A percentile compares a stretch with the other conserved stretches of the same genome.
Evolutionary conservation across 768 basidiomycete species (phyloP).

Genomic region (Podaxis rugospora): DNA sequence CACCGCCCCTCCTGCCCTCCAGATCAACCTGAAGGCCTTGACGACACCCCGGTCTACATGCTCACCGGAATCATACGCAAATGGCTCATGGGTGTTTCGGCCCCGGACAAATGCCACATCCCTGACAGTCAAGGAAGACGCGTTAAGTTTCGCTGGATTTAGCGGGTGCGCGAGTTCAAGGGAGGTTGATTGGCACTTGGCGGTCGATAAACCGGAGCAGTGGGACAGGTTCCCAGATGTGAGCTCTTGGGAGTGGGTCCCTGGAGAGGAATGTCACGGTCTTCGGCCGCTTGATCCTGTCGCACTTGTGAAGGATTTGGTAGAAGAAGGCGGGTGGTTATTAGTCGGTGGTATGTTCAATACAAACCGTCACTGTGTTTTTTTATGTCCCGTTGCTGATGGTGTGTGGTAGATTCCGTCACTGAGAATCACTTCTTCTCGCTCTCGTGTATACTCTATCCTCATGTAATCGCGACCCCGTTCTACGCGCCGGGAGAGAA

Average conservation of each 20-base stretch:
- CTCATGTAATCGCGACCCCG: conserved; percentile 63
- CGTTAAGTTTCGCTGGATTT: conserved; percentile 49
- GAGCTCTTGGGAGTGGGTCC: conserved; percentile 50
- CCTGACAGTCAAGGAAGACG: conserved; percentile 37
- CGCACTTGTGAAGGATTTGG: conserved; percentile 49
- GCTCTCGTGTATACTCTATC: conserved; percentile 59
- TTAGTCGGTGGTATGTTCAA: conserved; percentile 48
- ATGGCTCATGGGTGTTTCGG: conserved; percentile 37
- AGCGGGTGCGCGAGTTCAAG: conserved; percentile 59
- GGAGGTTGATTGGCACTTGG: conserved; percentile 64
- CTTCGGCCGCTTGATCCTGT: conserved; percentile 36
- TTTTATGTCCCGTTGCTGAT: neutral
- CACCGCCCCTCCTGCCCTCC: conserved; percentile 12
- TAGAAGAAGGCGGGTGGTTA: conserved; percentile 69
- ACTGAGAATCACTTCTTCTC: conserved; percentile 76
- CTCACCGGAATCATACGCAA: conserved; percentile 28
- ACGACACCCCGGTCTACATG: conserved; percentile 15
- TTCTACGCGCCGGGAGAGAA: conserved; percentile 48
- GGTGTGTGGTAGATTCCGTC: conserved; percentile 46
- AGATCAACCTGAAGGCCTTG: neutral
- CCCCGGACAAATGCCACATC: conserved; percentile 26
- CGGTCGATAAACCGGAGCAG: conserved; percentile 39
- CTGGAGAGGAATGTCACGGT: conserved; percentile 37
- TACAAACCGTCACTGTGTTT: neutral
- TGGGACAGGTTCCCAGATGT: conserved; percentile 52